A percentile compares a stretch with the other conserved stretches of the same genome.
Conservation (phyloP, 192 early-diverging fungal species). For the Mortierella hygrophila region DNA sequence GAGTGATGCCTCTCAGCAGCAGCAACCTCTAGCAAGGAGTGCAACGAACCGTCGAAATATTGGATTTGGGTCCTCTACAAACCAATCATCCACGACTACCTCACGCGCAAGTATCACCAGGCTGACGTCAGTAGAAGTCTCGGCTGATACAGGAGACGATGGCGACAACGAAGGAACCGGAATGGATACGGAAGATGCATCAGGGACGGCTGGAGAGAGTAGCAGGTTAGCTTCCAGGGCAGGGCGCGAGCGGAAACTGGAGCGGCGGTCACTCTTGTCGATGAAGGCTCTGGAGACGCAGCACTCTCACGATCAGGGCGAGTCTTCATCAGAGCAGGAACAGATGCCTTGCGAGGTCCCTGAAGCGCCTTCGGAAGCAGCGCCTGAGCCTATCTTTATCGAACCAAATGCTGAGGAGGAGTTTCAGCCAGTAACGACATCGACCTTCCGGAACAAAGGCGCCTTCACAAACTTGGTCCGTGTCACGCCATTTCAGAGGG, state of each 20-base stretch:
- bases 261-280: conserved; percentile 3
- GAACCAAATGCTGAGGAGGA: background rate
- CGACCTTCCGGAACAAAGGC: background rate
- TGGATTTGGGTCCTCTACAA: background rate
- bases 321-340: conserved; percentile 34
- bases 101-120: background rate
- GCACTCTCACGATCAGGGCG: conserved; percentile 15
- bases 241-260: background rate
- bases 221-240: background rate
- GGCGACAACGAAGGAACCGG: conserved; percentile 32
- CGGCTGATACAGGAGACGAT: conserved; percentile 46
- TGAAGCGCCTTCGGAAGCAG: background rate
- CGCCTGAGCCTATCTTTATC: background rate
- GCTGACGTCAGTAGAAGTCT: background rate
- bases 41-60: background rate
- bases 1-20: background rate
- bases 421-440: background rate
- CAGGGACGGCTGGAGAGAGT: conserved; percentile 31
- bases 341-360: background rate
- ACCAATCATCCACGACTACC: background rate
- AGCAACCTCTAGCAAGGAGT: background rate
- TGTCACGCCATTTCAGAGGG: background rate
- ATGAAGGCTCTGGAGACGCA: background rate
- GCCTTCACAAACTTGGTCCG: background rate
- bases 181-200: conserved; percentile 48